Conservation (phyloP, 257 asterid genomes). For the Solanum chilense region DNA sequence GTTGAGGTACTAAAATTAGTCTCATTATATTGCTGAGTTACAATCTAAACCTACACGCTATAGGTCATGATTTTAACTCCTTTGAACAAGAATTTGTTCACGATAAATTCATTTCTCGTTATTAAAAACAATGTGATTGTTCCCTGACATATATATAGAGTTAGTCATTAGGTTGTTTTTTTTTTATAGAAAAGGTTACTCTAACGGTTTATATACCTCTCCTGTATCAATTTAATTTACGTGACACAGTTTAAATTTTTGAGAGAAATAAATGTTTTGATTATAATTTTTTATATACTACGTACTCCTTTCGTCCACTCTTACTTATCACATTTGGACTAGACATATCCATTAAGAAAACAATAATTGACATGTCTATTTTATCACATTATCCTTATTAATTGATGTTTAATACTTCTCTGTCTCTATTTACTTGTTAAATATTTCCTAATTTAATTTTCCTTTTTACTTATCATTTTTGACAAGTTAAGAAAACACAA, state of each 20-base stretch:
- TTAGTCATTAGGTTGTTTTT: background rate
- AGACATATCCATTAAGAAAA: background rate
- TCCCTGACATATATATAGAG: no score
- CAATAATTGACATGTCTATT: background rate
- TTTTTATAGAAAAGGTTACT: background rate
- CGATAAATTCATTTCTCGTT: no score
- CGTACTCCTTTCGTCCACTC: background rate
- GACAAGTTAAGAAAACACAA: background rate
- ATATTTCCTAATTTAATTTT: no score
- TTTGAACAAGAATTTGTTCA: no score
- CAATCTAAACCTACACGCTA: background rate
- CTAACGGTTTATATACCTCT: background rate
- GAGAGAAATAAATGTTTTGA: background rate
- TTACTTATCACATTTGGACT: background rate
- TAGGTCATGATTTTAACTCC: background rate
- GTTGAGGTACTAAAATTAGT: background rate
- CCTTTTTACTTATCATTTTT: no score
- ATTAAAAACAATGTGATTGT: background rate
- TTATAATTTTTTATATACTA: no score
- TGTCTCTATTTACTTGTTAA: background rate
- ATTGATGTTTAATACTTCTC: no score
- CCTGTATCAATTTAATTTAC: no score
- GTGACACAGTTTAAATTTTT: background rate
- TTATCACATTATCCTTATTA: no score
- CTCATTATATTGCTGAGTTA: background rate